These are phyloP conservation scores for Cladophialophora immunda DNA, from an alignment of 2,329 filamentous ascomycete species.

Conservation along the genomic window DNA sequence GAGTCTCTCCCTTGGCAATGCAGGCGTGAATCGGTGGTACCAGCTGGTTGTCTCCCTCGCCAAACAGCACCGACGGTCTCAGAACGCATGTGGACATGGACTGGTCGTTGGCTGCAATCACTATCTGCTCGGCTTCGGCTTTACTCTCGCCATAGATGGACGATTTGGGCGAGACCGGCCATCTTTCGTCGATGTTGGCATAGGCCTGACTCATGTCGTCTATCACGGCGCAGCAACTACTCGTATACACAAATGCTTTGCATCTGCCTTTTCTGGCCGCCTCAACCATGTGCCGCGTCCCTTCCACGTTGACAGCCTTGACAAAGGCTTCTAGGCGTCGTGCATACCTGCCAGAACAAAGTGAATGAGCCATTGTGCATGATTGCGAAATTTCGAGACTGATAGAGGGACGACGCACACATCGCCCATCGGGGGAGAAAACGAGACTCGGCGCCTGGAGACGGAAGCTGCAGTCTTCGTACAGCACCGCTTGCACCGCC, in stretches of 20 bases:
- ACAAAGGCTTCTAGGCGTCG: slow-evolving; percentile 50
- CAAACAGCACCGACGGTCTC: slow-evolving; percentile 55
- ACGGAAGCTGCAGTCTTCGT: not conserved
- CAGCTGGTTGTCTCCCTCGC: slow-evolving; percentile 53
- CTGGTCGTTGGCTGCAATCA: slow-evolving; percentile 48
- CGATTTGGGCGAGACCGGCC: slow-evolving; percentile 49
- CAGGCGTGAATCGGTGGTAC: slow-evolving; percentile 55
- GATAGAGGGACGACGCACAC: not conserved
- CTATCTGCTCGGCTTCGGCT: slow-evolving; percentile 53
- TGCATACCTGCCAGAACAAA: slow-evolving; percentile 41
- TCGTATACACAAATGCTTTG: slow-evolving; percentile 64
- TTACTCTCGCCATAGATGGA: slow-evolving; percentile 56
- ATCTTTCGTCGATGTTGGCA: slow-evolving; percentile 51
- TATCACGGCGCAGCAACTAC: slow-evolving; percentile 62
- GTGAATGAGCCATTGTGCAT: slow-evolving; percentile 35
- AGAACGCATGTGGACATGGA: slow-evolving; percentile 51
- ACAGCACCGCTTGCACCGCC: not conserved
- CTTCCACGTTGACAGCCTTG: slow-evolving; percentile 62
- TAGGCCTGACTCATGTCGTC: slow-evolving; percentile 56
- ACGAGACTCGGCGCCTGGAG: not conserved
- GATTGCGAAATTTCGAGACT: slow-evolving; percentile 5
- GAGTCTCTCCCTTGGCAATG: slow-evolving; percentile 53
- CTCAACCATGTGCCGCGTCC: slow-evolving; percentile 62
- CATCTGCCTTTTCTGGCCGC: slow-evolving; percentile 56
- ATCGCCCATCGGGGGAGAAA: not conserved